Conservation (phyloP, 805 yeast species). For the Metschnikowia koreensis region DNA sequence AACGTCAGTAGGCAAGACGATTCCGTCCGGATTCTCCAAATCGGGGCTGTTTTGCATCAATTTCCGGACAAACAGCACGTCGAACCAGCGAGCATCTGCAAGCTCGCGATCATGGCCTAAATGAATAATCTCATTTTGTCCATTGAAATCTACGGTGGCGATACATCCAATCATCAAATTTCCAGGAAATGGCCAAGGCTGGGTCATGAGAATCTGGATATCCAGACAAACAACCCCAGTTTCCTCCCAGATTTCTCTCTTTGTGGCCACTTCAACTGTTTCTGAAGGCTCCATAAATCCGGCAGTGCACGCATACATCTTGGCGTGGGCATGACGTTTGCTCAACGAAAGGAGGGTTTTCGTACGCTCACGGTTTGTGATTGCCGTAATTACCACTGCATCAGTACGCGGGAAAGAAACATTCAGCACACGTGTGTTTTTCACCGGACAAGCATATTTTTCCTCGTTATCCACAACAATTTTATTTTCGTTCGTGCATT, state of each 20-base stretch:
- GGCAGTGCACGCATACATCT: constrained; percentile 82
- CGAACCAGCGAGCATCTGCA: constrained; percentile 84
- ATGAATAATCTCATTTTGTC: constrained; percentile 59
- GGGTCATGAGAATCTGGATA: constrained; percentile 67
- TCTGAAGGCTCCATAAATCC: constrained; percentile 97
- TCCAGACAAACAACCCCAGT: constrained; percentile 70
- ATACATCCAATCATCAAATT: constrained; percentile 92
- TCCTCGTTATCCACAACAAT: constrained; percentile 7
- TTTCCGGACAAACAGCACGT: constrained; percentile 47
- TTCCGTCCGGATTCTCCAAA: constrained; percentile 33
- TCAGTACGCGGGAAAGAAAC: constrained; percentile 91
- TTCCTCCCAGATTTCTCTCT: constrained; percentile 93
- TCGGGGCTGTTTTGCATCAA: constrained; percentile 30
- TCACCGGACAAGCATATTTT: constrained; percentile 35
- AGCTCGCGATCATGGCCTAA: constrained; percentile 85
- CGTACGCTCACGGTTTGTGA: constrained; percentile 57
- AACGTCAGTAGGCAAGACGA: constrained; percentile 42
- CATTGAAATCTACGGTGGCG: constrained; percentile 71
- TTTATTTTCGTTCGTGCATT: constrained; percentile 18
- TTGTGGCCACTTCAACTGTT: constrained; percentile 81
- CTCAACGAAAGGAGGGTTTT: constrained; percentile 71
- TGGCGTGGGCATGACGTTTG: constrained; percentile 51
- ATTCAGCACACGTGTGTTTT: constrained; percentile 55
- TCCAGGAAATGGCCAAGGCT: constrained; percentile 98
- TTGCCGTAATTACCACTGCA: constrained; percentile 80